phyloP scores from a whole-genome alignment of 177 flowering plant species.

The Tripterygium wilfordii region DNA sequence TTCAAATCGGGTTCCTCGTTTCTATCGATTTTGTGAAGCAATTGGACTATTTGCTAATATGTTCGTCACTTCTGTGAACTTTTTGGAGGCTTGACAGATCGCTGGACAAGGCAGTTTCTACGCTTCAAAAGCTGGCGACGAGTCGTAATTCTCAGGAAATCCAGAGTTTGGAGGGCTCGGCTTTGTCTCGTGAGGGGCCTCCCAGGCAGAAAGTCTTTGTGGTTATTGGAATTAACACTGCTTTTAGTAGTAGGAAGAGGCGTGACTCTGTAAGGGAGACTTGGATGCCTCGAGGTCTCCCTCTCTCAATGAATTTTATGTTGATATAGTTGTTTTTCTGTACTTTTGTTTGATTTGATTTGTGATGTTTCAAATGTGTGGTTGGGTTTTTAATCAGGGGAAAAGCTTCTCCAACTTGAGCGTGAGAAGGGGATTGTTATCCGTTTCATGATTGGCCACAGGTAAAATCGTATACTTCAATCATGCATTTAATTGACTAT shows the following conservation, averaged over 20 bases:
- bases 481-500: neutral
- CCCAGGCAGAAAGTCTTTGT: constrained; percentile 66
- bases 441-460: constrained; percentile 95
- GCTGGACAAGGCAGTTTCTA: constrained; percentile 67
- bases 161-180: constrained; percentile 11
- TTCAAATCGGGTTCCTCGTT: constrained; percentile 2
- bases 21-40: neutral
- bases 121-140: constrained; percentile 75
- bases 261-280: constrained; percentile 94
- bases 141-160: constrained; percentile 42
- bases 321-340: neutral
- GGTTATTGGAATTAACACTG: constrained; percentile 96
- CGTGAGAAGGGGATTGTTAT: constrained; percentile 81
- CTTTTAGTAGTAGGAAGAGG: constrained; percentile 94
- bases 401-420: constrained; percentile 67
- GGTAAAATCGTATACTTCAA: constrained; percentile 32
- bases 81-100: constrained; percentile 33
- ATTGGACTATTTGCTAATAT: neutral
- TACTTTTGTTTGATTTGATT: neutral
- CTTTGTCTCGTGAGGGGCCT: constrained; percentile 19
- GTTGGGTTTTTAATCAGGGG: constrained; percentile 42
- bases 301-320: neutral
- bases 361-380: neutral
- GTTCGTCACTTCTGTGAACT: constrained; percentile 1
- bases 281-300: constrained; percentile 99